These are phyloP conservation scores for Eremothecium coryli DNA, from an alignment of 1,139 yeast species.

Conservation along the genomic window DNA sequence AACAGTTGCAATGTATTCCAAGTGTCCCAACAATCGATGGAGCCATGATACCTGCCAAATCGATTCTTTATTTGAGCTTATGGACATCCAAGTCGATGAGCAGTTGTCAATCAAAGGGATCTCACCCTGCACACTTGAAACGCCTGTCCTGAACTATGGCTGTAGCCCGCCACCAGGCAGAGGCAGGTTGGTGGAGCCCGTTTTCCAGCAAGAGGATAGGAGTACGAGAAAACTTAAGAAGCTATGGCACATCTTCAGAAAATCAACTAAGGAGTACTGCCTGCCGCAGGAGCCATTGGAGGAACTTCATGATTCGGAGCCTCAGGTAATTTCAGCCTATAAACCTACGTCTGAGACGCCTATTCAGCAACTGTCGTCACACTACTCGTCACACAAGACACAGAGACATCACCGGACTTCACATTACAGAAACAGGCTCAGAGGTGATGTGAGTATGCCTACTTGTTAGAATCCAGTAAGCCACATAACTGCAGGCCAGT, in stretches of 20 bases:
- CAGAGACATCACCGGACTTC: constrained; percentile 3
- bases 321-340: constrained; percentile 2
- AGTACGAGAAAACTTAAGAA: background rate
- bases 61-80: constrained; percentile 4
- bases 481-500: too few species aligned
- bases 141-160: background rate
- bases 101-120: constrained; percentile 1
- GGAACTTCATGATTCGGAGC: background rate
- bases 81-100: constrained; percentile 2
- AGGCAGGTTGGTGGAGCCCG: constrained; percentile 3
- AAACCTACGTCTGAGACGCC: background rate
- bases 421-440: constrained; percentile 2
- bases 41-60: constrained; percentile 5
- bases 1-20: constrained; percentile 4
- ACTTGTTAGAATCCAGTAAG: constrained; percentile 1
- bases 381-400: constrained; percentile 3
- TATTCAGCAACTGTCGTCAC: background rate
- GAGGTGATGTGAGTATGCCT: constrained; percentile 1
- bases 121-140: constrained; percentile 4
- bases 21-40: constrained; percentile 2
- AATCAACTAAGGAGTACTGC: background rate
- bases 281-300: background rate
- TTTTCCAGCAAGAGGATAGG: background rate
- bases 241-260: constrained; percentile 3
- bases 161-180: constrained; percentile 4